phyloP scores from a whole-genome alignment of 2,329 filamentous ascomycete species.

The Aspergillus oerlinghausenensis region DNA sequence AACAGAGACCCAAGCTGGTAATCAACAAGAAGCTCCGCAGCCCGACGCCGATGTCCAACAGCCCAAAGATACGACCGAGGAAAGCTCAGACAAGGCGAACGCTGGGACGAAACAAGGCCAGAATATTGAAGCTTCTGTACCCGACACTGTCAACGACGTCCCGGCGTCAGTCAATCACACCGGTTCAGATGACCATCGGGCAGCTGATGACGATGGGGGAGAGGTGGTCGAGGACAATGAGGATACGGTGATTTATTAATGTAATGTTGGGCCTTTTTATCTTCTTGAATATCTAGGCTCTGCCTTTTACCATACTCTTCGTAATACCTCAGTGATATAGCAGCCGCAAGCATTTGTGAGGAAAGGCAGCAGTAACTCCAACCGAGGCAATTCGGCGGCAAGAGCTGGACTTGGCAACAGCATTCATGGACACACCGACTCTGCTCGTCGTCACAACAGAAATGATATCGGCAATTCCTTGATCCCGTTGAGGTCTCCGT shows the following conservation, averaged over 20 bases:
- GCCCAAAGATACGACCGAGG: slow-evolving; percentile 41
- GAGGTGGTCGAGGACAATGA: slow-evolving; percentile 81
- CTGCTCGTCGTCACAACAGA: not conserved
- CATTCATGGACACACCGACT: not conserved
- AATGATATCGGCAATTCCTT: not conserved
- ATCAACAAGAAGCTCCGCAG: slow-evolving; percentile 17
- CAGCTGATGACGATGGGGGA: slow-evolving; percentile 63
- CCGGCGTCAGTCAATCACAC: slow-evolving; percentile 32
- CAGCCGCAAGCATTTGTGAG: not conserved
- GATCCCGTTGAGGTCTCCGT: not conserved
- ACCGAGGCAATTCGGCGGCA: not conserved
- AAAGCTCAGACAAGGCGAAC: slow-evolving; percentile 32
- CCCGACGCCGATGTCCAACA: slow-evolving; percentile 16
- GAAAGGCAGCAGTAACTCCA: not conserved
- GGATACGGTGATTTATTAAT: slow-evolving; percentile 82
- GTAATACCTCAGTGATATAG: not conserved
- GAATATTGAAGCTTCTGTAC: slow-evolving; percentile 8
- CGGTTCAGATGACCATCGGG: slow-evolving; percentile 39
- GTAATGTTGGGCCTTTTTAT: slow-evolving; percentile 2
- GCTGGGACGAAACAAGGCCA: slow-evolving; percentile 17
- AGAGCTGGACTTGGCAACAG: not conserved
- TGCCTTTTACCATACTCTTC: not conserved
- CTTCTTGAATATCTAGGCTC: not conserved
- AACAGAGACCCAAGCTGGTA: slow-evolving; percentile 24
- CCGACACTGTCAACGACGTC: slow-evolving; percentile 24